Percentiles rank a stretch among this genome's conserved stretches.
Evolutionary conservation across 495 filamentous ascomycete genomes (phyloP).

Genomic region (Aspergillus incahuasiensis): DNA sequence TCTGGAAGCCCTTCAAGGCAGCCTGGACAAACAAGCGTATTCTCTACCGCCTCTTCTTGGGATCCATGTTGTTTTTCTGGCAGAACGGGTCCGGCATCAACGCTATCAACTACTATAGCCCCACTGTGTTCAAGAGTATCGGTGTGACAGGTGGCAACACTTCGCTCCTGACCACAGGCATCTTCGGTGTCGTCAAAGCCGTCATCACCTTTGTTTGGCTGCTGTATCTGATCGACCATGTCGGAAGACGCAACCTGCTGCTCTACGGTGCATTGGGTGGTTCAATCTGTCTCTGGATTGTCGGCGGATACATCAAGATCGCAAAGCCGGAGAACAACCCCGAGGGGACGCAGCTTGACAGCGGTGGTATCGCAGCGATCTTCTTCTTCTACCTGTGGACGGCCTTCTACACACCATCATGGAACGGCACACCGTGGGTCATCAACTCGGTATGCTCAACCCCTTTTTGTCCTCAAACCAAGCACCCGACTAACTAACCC

Average conservation of each 20-base stretch:
- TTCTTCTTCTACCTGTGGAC: slow-evolving; percentile 83
- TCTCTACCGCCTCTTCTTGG: slow-evolving; percentile 65
- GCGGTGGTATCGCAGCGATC: slow-evolving; percentile 63
- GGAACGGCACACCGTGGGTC: slow-evolving; percentile 70
- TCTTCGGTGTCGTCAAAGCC: slow-evolving; percentile 54
- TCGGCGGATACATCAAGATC: slow-evolving; percentile 66
- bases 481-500: background rate
- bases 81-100: slow-evolving; percentile 68
- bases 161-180: slow-evolving; percentile 48
- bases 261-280: slow-evolving; percentile 67
- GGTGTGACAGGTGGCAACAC: slow-evolving; percentile 50
- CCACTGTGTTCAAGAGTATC: slow-evolving; percentile 57
- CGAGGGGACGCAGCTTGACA: slow-evolving; percentile 36
- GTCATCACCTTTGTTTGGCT: slow-evolving; percentile 60
- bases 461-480: too few relatives aligned
- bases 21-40: slow-evolving; percentile 49
- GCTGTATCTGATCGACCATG: slow-evolving; percentile 64
- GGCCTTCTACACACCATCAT: slow-evolving; percentile 69
- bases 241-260: slow-evolving; percentile 66
- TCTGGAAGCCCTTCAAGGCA: slow-evolving; percentile 64
- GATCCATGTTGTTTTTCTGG: slow-evolving; percentile 63
- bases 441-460: slow-evolving; percentile 50
- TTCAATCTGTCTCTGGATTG: slow-evolving; percentile 68
- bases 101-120: slow-evolving; percentile 64
- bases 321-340: slow-evolving; percentile 40